Conservation (phyloP, 2,329 filamentous ascomycete genomes). For the Cercospora janseana region DNA sequence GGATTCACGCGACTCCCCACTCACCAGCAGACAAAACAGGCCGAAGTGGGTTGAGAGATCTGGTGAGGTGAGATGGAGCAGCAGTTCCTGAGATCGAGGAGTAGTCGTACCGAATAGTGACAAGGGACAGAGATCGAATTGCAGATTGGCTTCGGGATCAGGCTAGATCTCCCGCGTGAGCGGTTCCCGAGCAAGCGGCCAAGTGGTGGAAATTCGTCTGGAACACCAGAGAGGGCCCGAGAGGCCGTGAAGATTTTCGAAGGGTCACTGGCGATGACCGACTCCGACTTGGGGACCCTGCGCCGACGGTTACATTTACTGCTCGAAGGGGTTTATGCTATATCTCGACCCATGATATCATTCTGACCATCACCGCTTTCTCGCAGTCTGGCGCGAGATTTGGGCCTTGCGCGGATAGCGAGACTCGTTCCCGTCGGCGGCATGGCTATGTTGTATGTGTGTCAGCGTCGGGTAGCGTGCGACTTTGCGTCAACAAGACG, state of each 20-base stretch:
- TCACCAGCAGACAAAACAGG: slow-evolving; percentile 17
- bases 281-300: too few species aligned
- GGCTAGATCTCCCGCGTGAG: slow-evolving; percentile 18
- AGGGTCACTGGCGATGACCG: slow-evolving; percentile 1
- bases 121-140: slow-evolving; percentile 24
- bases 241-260: slow-evolving; percentile 4
- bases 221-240: not conserved
- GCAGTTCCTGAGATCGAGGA: slow-evolving; percentile 21
- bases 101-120: slow-evolving; percentile 13
- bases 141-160: slow-evolving; percentile 14
- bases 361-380: too few species aligned
- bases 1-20: slow-evolving; percentile 6
- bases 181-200: slow-evolving; percentile 6
- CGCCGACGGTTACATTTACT: too few species aligned
- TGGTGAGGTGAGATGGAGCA: slow-evolving; percentile 7
- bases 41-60: too few species aligned
- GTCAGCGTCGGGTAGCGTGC: not conserved
- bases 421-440: too few species aligned
- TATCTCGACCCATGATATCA: too few species aligned
- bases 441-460: not conserved
- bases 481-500: slow-evolving; percentile 1
- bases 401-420: too few species aligned
- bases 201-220: not conserved
- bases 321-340: too few species aligned
- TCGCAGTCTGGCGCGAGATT: too few species aligned